These are phyloP conservation scores for Boletus reticulatus DNA, from an alignment of 768 basidiomycete genomes.

Conservation along the genomic window DNA sequence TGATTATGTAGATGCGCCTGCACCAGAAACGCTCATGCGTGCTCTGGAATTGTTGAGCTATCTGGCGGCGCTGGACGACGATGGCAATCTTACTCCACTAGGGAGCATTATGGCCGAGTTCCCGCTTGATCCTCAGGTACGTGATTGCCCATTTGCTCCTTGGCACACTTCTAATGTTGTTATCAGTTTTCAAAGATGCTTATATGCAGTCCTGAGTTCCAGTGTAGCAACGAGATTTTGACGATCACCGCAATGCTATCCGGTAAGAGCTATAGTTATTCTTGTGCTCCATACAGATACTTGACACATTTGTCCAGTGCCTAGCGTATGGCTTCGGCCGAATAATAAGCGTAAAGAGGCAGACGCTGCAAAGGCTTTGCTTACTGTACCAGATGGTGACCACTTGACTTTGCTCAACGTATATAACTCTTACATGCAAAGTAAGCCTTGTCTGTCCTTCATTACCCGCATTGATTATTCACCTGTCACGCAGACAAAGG, in stretches of 20 bases:
- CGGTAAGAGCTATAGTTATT: slow-evolving; percentile 43
- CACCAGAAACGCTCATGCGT: slow-evolving; percentile 95
- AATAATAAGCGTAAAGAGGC: slow-evolving; percentile 86
- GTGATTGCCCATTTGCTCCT: slow-evolving; percentile 3
- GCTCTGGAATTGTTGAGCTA: slow-evolving; percentile 93
- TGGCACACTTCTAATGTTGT: neutral
- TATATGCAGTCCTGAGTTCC: slow-evolving; percentile 91
- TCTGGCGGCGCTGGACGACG: slow-evolving; percentile 89
- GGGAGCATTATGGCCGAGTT: slow-evolving; percentile 97
- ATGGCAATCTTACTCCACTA: slow-evolving; percentile 83
- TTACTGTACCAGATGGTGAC: slow-evolving; percentile 94
- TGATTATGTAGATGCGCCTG: slow-evolving; percentile 91
- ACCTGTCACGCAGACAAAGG: slow-evolving; percentile 49
- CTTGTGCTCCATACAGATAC: neutral
- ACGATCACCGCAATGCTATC: slow-evolving; percentile 97
- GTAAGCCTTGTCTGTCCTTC: slow-evolving; percentile 41
- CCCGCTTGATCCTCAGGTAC: slow-evolving; percentile 94
- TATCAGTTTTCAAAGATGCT: slow-evolving; percentile 82
- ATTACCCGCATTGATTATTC: neutral
- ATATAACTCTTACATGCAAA: slow-evolving; percentile 86
- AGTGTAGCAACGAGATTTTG: slow-evolving; percentile 93
- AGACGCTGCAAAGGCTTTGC: slow-evolving; percentile 83
- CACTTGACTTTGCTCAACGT: slow-evolving; percentile 94
- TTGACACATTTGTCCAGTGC: slow-evolving; percentile 40
- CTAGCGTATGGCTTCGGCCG: slow-evolving; percentile 93